Conservation (phyloP, 257 asterid genomes). For the Gentiana dahurica region DNA sequence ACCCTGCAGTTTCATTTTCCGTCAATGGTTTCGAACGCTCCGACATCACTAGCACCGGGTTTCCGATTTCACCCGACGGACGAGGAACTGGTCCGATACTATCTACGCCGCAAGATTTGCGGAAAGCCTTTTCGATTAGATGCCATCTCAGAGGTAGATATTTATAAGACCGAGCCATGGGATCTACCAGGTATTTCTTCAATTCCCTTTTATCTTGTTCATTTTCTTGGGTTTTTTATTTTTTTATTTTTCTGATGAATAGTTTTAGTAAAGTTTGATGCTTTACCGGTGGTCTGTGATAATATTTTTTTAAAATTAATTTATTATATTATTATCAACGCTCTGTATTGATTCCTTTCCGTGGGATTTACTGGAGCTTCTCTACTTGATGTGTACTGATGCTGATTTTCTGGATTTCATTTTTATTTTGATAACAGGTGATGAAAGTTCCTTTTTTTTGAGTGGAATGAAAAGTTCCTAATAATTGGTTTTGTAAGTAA, state of each 20-base stretch:
- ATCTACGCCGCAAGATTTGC: slow-evolving; percentile 61
- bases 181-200: slow-evolving; percentile 68
- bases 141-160: slow-evolving; percentile 81
- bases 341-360: neutral
- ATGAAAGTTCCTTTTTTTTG: too few relatives aligned
- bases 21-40: slow-evolving; percentile 13
- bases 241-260: neutral
- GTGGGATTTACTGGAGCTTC: too few relatives aligned
- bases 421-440: too few relatives aligned
- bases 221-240: neutral
- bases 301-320: neutral
- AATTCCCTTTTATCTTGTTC: neutral
- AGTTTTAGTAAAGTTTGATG: neutral
- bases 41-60: slow-evolving; percentile 67
- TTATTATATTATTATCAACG: neutral
- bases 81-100: slow-evolving; percentile 84
- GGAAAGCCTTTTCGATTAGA: slow-evolving; percentile 54
- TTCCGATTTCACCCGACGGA: slow-evolving; percentile 96
- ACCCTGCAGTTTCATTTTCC: neutral
- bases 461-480: too few relatives aligned
- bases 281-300: neutral
- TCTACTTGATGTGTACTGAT: too few relatives aligned
- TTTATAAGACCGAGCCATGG: slow-evolving; percentile 95
- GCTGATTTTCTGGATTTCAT: too few relatives aligned
- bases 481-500: too few relatives aligned